These are phyloP conservation scores for Podila verticillata DNA, from an alignment of 192 early-diverging fungal species.

Conservation along the genomic window DNA sequence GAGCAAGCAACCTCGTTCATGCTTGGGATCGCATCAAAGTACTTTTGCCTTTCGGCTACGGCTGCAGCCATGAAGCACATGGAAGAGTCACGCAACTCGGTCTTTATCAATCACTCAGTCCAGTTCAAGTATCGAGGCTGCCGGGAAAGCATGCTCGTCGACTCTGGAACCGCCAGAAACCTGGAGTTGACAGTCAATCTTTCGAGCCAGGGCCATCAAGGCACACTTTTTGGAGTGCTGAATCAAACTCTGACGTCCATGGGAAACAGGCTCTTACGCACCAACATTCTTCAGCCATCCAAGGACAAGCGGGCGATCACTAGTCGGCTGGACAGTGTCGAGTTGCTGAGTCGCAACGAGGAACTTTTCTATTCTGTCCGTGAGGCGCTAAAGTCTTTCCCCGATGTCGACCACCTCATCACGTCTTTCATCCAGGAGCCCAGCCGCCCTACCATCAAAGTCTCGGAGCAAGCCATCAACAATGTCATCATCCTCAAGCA, in stretches of 20 bases:
- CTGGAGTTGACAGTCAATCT: conserved; percentile 70
- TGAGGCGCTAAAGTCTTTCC: conserved; percentile 50
- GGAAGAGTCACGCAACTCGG: conserved; percentile 59
- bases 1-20: conserved; percentile 54
- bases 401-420: conserved; percentile 68
- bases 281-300: conserved; percentile 81
- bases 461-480: conserved; percentile 72
- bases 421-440: conserved; percentile 62
- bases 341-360: conserved; percentile 60
- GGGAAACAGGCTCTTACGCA: conserved; percentile 77
- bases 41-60: conserved; percentile 66
- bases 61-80: conserved; percentile 65
- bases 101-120: conserved; percentile 61
- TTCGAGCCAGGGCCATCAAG: conserved; percentile 52
- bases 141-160: conserved; percentile 62
- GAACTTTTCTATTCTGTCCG: conserved; percentile 61
- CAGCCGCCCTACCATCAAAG: conserved; percentile 59
- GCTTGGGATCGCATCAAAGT: conserved; percentile 60
- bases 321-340: conserved; percentile 68
- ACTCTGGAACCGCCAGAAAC: conserved; percentile 66
- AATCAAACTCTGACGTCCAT: conserved; percentile 72
- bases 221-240: conserved; percentile 68
- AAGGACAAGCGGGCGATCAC: conserved; percentile 61
- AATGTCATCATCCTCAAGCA: conserved; percentile 76
- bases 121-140: conserved; percentile 65